These are phyloP conservation scores for Rhizomucor miehei DNA, from an alignment of 371 early-diverging fungal species.

Conservation along the genomic window DNA sequence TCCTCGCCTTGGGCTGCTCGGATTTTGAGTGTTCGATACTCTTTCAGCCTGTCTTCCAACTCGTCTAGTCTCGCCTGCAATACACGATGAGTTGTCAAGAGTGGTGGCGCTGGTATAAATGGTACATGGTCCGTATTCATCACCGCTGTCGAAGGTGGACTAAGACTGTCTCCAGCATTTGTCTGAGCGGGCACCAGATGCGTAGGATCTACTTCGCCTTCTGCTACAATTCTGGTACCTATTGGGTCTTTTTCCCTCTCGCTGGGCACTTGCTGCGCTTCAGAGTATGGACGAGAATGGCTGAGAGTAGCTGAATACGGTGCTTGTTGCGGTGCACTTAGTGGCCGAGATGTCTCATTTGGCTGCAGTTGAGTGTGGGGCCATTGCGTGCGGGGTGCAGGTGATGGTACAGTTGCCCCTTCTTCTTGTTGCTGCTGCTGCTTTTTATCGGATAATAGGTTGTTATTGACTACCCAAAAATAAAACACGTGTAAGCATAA, in stretches of 20 bases:
- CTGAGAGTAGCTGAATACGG: background rate
- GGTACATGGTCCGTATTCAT: slow-evolving; percentile 42
- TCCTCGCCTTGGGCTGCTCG: slow-evolving; percentile 3
- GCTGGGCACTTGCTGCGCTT: no score
- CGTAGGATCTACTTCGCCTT: slow-evolving; percentile 46
- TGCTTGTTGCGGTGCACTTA: background rate
- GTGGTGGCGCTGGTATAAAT: slow-evolving; percentile 53
- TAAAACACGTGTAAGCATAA: slow-evolving; percentile 2
- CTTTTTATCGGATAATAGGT: slow-evolving; percentile 3
- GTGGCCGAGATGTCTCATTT: background rate
- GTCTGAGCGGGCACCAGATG: slow-evolving; percentile 49
- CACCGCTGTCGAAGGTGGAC: slow-evolving; percentile 23
- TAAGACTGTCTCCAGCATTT: slow-evolving; percentile 42
- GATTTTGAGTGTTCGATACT: slow-evolving; percentile 25
- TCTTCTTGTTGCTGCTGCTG: background rate
- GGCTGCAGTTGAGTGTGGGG: background rate
- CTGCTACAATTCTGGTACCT: slow-evolving; percentile 6
- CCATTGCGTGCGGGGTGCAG: slow-evolving; percentile 4
- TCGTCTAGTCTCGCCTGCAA: slow-evolving; percentile 38
- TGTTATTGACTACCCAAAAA: background rate
- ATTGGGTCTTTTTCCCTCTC: background rate
- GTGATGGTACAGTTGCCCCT: background rate
- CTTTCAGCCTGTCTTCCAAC: slow-evolving; percentile 32
- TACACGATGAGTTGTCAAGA: slow-evolving; percentile 52
- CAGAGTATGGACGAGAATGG: no score